Base-by-base conservation (phyloP, 768 basidiomycete genomes). In the Chiua virens region DNA sequence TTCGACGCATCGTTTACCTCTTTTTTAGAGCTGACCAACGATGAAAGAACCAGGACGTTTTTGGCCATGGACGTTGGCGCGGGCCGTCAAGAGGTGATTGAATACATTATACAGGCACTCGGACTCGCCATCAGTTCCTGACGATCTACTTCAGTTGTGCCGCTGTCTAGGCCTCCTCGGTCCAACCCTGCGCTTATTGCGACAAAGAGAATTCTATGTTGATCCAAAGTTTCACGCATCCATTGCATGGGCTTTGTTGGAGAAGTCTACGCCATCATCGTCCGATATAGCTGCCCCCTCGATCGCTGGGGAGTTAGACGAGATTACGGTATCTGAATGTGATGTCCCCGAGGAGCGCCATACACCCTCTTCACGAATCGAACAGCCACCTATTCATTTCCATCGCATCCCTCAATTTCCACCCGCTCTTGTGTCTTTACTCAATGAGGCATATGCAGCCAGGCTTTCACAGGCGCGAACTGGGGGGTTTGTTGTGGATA, bases 191-290 rank as follows among this genome's bases (percentile, higher is more conserved):
- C 71, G 71, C 25, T 63, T 68, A 4, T 72, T 91, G 30, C 84
- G 86, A 47, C 87, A 95, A 57, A 84, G 86, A 56, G 78, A 80
- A 49, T 97, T 91, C 69, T 96, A 98, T 70, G 61, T 73, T 30
- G 72, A 81, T 27, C 92, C 95, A 18, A 81, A 85, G 40, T 97
- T 94, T 62, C 95, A 98, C 64, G 79, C 88, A 13, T 95, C 92
- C 3, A 83, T 97, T 48, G 92, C 85, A 10, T 97, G 95, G 94
- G 83, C 85, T 14, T 75, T 92, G 39, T 79, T 92, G 44, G 74
- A 80, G 30, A 54, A 54, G 37, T 15, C 34, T 15, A 17, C 49
- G 28, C 40, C 55, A 9, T 28, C 54, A 3, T 37, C 47, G 6
- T 40, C 46, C 32, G 25, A 52, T 40, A 36, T 46, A 51, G 21